A percentile compares a stretch with the other conserved stretches of the same genome.
These are phyloP conservation scores for Aspergillus sp. DNA, from an alignment of 2,329 filamentous ascomycete species.

Conservation along the genomic window DNA sequence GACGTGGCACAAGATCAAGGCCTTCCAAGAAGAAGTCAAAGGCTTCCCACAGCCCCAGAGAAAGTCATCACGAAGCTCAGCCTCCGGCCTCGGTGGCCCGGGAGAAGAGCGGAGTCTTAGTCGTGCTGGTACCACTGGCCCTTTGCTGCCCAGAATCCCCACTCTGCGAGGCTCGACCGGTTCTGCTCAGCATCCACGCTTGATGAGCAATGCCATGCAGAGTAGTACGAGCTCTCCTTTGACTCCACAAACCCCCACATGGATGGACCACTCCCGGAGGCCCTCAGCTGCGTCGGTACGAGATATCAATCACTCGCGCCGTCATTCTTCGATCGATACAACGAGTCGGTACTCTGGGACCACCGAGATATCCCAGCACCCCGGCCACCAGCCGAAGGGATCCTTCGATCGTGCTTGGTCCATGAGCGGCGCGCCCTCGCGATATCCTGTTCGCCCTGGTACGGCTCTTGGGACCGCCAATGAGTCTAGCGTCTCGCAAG, in stretches of 20 bases:
- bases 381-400: constrained; percentile 53
- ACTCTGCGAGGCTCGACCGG: constrained; percentile 23
- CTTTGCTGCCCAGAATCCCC: constrained; percentile 45
- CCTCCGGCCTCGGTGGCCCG: constrained; percentile 43
- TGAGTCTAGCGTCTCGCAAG: constrained; percentile 16
- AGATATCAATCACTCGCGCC: constrained; percentile 77
- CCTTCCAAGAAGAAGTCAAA: constrained; percentile 81
- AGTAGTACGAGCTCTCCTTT: constrained; percentile 43
- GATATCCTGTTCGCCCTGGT: constrained; percentile 22
- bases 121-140: constrained; percentile 34
- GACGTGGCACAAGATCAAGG: constrained; percentile 95
- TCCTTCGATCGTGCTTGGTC: constrained; percentile 62
- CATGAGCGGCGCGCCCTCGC: constrained; percentile 41
- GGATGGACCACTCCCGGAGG: constrained; percentile 43
- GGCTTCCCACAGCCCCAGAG: constrained; percentile 50
- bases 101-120: constrained; percentile 46
- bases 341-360: constrained; percentile 38
- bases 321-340: constrained; percentile 84
- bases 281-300: constrained; percentile 81
- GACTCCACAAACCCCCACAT: constrained; percentile 43
- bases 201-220: constrained; percentile 23
- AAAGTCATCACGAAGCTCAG: constrained; percentile 24
- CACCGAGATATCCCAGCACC: constrained; percentile 26
- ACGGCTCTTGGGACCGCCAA: constrained; percentile 29
- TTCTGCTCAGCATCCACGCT: constrained; percentile 28